Conservation (phyloP, 108 stramenopile species). For the Nannochloropsis granulata region DNA sequence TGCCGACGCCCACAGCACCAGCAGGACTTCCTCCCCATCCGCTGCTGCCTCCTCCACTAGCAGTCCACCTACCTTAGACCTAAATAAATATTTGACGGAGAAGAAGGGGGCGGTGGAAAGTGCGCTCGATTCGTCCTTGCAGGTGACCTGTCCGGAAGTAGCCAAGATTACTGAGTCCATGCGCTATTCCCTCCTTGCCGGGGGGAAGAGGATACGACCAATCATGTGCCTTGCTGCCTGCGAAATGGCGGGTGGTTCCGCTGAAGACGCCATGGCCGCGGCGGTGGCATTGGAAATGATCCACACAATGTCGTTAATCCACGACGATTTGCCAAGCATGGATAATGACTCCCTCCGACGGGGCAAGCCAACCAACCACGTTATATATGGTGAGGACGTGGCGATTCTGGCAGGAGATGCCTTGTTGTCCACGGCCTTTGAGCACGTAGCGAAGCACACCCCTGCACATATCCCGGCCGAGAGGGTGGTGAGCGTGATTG, state of each 20-base stretch:
- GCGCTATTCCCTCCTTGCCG: slow-evolving; percentile 83
- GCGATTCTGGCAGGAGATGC: slow-evolving; percentile 86
- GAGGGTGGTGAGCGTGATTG: slow-evolving; percentile 64
- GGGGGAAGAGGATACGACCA: slow-evolving; percentile 86
- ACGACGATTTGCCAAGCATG: slow-evolving; percentile 89
- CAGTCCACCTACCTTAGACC: neutral
- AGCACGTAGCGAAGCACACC: slow-evolving; percentile 33
- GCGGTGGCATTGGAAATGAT: slow-evolving; percentile 93
- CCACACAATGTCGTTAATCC: slow-evolving; percentile 91
- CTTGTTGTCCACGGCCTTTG: slow-evolving; percentile 32
- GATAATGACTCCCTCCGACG: slow-evolving; percentile 78
- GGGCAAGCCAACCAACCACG: slow-evolving; percentile 82
- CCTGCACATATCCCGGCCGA: slow-evolving; percentile 43
- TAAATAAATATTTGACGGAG: slow-evolving; percentile 53
- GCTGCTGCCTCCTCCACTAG: neutral
- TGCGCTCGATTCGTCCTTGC: slow-evolving; percentile 57
- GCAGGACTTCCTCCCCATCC: neutral
- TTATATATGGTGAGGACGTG: slow-evolving; percentile 84
- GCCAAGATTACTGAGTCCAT: slow-evolving; percentile 72
- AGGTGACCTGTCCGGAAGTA: slow-evolving; percentile 6
- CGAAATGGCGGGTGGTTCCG: slow-evolving; percentile 70
- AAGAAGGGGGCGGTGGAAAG: slow-evolving; percentile 62
- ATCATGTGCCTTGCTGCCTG: slow-evolving; percentile 75
- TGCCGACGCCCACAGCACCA: neutral
- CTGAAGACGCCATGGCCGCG: slow-evolving; percentile 68